Evolutionary conservation across 2,329 filamentous ascomycete species (phyloP), one percentile per base, ranked within the genome.

Genomic region (Arthrobotrys pseudoclavata): DNA sequence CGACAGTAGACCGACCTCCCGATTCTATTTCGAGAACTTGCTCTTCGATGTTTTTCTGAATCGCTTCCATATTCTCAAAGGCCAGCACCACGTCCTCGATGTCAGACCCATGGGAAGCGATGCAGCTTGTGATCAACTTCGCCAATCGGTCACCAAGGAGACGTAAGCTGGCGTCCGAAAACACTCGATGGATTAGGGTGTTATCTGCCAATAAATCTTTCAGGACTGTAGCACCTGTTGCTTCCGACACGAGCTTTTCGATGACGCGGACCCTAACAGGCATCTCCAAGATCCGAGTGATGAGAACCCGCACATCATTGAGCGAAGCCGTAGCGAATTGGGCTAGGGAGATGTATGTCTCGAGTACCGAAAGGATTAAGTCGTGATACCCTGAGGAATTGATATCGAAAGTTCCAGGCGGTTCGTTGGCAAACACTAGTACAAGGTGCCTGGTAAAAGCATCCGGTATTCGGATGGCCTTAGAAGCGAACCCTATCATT

Each of bases 241-340:
- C 2, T 10, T 48, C 50, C 24, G 63, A 40, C 3, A 47, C 48
- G 40, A 68, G 31, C 9, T 22, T 68, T n/a, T 68, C 63, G n/a
- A 68, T 34, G 12, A 68, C 47, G 15, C 20, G 50, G 2, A 55
- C 34, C 20, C 40, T 22, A 18, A 1, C 7, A 7, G 63, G 50
- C 48, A 68, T 68, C 31, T 68, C 63, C 20, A 68, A 42, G 10
- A 68, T 31, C 22, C 12, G n/a, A n/a, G 52, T 37, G 10, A 53
- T n/a, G 20, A 60, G 64, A n/a, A 22, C 29, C 13, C 24, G 50
- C 15, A 52, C n/a, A n/a, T n/a, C n/a, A 34, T 31, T 18, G 15
- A 37, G 45, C 4, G 24, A 66, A 37, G 22, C 22, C 7, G 22
- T 64, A n/a, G 45, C 26, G 9, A 24, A 48, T 24, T 10, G 6